Percentiles rank a stretch among this genome's conserved stretches.
phyloP scores from a whole-genome alignment of 768 basidiomycete species.

The Pulveroboletus sp. region DNA sequence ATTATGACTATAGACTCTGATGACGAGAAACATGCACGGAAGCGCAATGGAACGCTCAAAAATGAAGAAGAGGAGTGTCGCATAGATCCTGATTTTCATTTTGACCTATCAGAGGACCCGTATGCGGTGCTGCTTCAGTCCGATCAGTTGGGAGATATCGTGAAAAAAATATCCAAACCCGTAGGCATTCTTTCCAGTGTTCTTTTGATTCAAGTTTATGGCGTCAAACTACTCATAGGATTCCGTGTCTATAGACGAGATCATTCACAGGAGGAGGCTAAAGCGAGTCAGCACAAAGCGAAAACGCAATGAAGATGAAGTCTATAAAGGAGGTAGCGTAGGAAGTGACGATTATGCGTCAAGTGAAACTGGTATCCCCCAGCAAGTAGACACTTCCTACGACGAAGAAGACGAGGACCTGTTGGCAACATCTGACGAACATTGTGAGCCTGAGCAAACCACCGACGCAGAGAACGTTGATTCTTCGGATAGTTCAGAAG shows the following conservation, averaged over 20 bases:
- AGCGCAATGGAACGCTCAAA: conserved; percentile 18
- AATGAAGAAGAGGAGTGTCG: conserved; percentile 49
- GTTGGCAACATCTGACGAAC: conserved; percentile 30
- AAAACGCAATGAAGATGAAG: conserved; percentile 44
- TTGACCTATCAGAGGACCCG: conserved; percentile 72
- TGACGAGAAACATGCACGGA: conserved; percentile 44
- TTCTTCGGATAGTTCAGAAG: conserved; percentile 59
- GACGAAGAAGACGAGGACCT: conserved; percentile 32
- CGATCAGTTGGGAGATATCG: conserved; percentile 47
- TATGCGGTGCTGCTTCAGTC: conserved; percentile 51
- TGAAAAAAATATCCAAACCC: conserved; percentile 58
- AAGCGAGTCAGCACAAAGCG: conserved; percentile 48
- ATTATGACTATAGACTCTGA: conserved; percentile 85
- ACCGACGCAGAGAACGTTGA: conserved; percentile 34
- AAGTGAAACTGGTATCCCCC: conserved; percentile 5
- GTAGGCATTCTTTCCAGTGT: conserved; percentile 35
- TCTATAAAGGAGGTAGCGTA: conserved; percentile 35
- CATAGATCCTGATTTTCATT: conserved; percentile 78
- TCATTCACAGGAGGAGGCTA: conserved; percentile 70
- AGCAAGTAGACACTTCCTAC: conserved; percentile 27
- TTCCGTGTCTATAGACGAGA: conserved; percentile 88
- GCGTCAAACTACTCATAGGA: conserved; percentile 37
- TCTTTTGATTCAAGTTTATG: background rate
- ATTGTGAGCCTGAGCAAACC: conserved; percentile 25
- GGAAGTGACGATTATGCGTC: conserved; percentile 15